Conservation (phyloP, 257 asterid species). For the Nicotiana knightiana region DNA sequence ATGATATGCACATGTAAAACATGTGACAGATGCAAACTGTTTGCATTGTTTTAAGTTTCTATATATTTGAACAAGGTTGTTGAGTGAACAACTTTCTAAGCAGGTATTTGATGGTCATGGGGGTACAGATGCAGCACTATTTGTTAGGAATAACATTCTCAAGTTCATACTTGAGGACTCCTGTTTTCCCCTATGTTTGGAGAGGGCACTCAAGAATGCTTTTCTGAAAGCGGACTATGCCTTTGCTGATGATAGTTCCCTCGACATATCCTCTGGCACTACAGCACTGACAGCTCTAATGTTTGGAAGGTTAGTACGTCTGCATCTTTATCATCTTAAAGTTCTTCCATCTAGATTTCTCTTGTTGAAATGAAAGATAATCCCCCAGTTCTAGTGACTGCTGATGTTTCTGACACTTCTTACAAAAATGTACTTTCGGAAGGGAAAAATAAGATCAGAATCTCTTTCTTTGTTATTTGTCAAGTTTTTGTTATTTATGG, state of each 20-base stretch:
- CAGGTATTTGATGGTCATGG: constrained; percentile 99
- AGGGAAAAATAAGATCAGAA: background rate
- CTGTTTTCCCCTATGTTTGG: constrained; percentile 55
- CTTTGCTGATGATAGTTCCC: constrained; percentile 67
- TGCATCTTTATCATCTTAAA: background rate
- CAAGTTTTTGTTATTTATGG: no score
- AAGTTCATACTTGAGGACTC: constrained; percentile 68
- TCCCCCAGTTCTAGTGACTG: background rate
- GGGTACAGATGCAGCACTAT: constrained; percentile 84
- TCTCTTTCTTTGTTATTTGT: no score
- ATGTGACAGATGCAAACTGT: background rate
- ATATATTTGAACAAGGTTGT: background rate
- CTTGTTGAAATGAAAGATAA: background rate
- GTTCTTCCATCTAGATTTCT: background rate
- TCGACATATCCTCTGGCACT: constrained; percentile 90
- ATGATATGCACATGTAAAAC: background rate
- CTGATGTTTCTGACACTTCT: background rate
- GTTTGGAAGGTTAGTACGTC: constrained; percentile 55
- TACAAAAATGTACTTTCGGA: background rate
- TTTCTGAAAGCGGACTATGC: constrained; percentile 77
- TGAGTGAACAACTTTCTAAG: background rate
- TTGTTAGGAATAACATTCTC: constrained; percentile 63
- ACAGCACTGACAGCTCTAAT: constrained; percentile 81
- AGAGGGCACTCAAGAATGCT: constrained; percentile 75
- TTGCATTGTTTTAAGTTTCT: background rate